Base-by-base conservation (phyloP, 768 basidiomycete genomes). In the Tulasnella sp. region DNA sequence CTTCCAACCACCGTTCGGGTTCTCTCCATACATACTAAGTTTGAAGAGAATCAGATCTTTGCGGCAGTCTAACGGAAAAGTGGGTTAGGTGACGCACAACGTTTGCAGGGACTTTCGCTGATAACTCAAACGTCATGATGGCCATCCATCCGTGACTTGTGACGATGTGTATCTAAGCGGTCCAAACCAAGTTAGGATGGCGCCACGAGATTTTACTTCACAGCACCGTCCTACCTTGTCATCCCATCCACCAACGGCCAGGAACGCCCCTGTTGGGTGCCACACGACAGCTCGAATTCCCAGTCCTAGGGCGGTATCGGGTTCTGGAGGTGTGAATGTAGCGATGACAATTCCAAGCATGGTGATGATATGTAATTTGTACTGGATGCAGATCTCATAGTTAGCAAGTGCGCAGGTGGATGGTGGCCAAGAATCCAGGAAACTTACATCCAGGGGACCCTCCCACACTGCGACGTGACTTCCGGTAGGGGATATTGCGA, bases 181-280 rank as follows among this genome's bases (percentile, higher is more conserved):
- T 8, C 18, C 39, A 36, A 79, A 34, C 80, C 39, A 73, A 74
- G 75, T 81, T 81, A 73, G 58, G 56, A n/a, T 38, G 0, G 68
- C 31, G 68, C 48, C 44, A 34, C 27, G 72, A 38, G 8, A 44
- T 62, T 52, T 58, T 75, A 31, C 21, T 86, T 58, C 77, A 39
- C 6, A 3, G 6, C 31, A 71, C 24, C 76, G 3, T 73, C 44
- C 10, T 4, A 93, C 95, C 86, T 93, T 94, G 82, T 96, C 95
- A 85, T 97, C 95, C 91, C 93, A 96, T 16, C 96, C 96, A 18
- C 91, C 92, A 0, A 96, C 88, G 1, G 92, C 93, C 12, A 98
- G 86, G 84, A 93, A 96, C 83, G 89, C 87, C 6, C 96, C 94
- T 78, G 88, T 92, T 4, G 96, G 96, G 85, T 96, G 94, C 96